A percentile compares a stretch with the other conserved stretches of the same genome.
These are phyloP conservation scores for Xylariomycetidae sp. DNA, from an alignment of 2,329 filamentous ascomycete species.

Conservation along the genomic window DNA sequence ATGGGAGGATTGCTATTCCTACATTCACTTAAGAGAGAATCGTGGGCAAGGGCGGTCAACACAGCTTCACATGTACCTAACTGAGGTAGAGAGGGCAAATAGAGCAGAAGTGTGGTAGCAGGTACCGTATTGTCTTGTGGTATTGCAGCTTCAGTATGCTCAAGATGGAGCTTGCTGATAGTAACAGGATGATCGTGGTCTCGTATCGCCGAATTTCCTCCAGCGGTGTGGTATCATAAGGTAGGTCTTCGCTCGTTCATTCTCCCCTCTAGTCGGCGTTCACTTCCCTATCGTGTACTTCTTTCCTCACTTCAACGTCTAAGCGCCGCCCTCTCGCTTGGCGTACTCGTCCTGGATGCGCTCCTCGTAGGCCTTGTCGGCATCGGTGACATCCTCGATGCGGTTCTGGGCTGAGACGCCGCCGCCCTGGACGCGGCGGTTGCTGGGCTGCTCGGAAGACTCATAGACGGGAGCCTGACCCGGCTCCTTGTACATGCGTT, in stretches of 20 bases:
- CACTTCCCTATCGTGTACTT: background rate
- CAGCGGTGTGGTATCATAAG: background rate
- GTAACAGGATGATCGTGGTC: background rate
- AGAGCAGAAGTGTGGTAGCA: too few species aligned
- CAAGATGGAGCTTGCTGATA: too few species aligned
- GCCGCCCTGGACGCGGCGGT: slow-evolving; percentile 1
- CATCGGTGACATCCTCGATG: slow-evolving; percentile 9
- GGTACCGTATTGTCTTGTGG: too few species aligned
- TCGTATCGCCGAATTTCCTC: background rate
- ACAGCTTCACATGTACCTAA: too few species aligned
- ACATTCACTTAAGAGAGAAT: too few species aligned
- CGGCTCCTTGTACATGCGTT: slow-evolving; percentile 8
- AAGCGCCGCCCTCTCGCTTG: slow-evolving; percentile 6
- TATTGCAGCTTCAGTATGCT: too few species aligned
- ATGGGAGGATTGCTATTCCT: too few species aligned
- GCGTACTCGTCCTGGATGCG: slow-evolving; percentile 7
- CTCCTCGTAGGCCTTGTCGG: slow-evolving; percentile 6
- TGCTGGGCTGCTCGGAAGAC: slow-evolving; percentile 1
- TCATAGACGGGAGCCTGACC: slow-evolving; percentile 13
- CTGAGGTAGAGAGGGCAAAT: too few species aligned
- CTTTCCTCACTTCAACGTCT: background rate
- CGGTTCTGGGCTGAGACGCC: slow-evolving; percentile 4
- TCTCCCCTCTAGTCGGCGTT: background rate
- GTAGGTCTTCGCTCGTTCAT: background rate
- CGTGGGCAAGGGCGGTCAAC: too few species aligned